Conservation (phyloP, 2,329 filamentous ascomycete species). For the Pseudogymnoascus sp. region DNA sequence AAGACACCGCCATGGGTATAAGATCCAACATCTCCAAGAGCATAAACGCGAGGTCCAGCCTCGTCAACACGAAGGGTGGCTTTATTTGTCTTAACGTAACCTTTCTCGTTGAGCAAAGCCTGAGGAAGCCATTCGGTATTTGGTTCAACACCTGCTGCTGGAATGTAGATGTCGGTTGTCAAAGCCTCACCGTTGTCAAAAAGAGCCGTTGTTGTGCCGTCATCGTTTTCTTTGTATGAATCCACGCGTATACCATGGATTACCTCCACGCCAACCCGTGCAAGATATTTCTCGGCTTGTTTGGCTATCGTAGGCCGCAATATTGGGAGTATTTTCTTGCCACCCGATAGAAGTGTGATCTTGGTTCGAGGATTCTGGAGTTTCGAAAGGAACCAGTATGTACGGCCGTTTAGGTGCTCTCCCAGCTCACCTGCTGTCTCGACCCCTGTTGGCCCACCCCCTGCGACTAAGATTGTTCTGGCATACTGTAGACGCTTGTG, state of each 20-base stretch:
- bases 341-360: constrained; percentile 37
- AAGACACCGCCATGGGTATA: too few relatives aligned
- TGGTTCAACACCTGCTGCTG: constrained; percentile 33
- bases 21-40: too few relatives aligned
- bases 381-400: constrained; percentile 29
- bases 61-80: too few relatives aligned
- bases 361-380: constrained; percentile 26
- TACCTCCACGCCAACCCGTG: constrained; percentile 38
- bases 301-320: constrained; percentile 30
- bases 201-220: constrained; percentile 25
- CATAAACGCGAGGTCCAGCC: too few relatives aligned
- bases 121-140: constrained; percentile 32
- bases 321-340: constrained; percentile 31
- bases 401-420: constrained; percentile 39
- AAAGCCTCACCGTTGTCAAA: constrained; percentile 32
- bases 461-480: constrained; percentile 34
- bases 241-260: constrained; percentile 33
- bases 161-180: constrained; percentile 38
- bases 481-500: constrained; percentile 30
- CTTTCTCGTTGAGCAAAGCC: too few relatives aligned
- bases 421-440: constrained; percentile 41
- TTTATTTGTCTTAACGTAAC: too few relatives aligned
- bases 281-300: constrained; percentile 33
- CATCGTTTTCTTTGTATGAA: constrained; percentile 22
- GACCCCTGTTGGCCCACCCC: constrained; percentile 34